Percentiles rank a stretch among this genome's conserved stretches.
These are phyloP conservation scores for Phytophthora hybrid DNA, from an alignment of 352 stramenopile genomes.

Conservation along the genomic window DNA sequence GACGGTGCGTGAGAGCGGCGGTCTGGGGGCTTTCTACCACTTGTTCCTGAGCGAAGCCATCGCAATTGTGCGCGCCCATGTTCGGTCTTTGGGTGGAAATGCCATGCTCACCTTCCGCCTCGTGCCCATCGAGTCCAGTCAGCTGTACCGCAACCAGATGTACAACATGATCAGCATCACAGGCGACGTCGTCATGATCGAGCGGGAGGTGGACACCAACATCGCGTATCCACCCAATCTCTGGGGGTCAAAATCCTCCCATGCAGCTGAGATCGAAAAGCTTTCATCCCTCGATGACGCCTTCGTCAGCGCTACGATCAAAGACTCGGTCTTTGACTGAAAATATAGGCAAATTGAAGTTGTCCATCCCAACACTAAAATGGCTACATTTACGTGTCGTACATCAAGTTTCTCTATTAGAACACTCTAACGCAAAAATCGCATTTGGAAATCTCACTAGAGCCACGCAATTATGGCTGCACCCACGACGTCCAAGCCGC, in stretches of 20 bases:
- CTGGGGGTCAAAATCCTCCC: constrained; percentile 45
- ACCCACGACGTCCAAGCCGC: constrained; percentile 40
- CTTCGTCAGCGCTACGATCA: constrained; percentile 15
- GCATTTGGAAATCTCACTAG: background rate
- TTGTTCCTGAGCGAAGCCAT: constrained; percentile 90
- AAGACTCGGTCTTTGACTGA: constrained; percentile 14
- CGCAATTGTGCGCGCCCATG: constrained; percentile 86
- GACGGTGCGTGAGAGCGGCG: constrained; percentile 88
- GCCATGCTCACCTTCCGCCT: constrained; percentile 90
- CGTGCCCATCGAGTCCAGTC: constrained; percentile 88
- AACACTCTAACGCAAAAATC: background rate
- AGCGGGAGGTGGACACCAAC: constrained; percentile 57
- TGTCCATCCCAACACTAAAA: background rate
- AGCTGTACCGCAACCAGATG: constrained; percentile 90
- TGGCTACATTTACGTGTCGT: background rate
- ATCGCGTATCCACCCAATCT: constrained; percentile 37
- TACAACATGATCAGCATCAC: constrained; percentile 95
- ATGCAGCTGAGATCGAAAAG: constrained; percentile 24
- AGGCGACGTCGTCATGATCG: constrained; percentile 85
- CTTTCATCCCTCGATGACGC: constrained; percentile 28
- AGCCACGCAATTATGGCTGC: constrained; percentile 24
- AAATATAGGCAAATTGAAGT: constrained; percentile 7
- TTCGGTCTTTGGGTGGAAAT: constrained; percentile 84
- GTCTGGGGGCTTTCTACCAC: constrained; percentile 88
- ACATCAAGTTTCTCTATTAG: background rate